Conservation (phyloP, 805 yeast species). For the Priceomyces melissophilus region DNA sequence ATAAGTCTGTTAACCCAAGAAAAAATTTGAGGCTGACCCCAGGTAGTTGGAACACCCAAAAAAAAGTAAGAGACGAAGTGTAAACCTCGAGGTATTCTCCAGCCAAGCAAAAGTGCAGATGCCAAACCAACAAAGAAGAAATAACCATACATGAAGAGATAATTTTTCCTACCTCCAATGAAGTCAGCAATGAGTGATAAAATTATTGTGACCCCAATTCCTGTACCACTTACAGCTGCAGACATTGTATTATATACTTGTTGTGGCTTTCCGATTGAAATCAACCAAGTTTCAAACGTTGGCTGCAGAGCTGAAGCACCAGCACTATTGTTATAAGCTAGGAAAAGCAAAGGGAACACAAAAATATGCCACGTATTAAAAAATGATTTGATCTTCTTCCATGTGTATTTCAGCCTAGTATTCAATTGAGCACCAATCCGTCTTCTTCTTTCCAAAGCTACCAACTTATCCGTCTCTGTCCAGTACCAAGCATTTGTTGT, state of each 20-base stretch:
- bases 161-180: conserved; percentile 27
- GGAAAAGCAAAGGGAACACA: conserved; percentile 40
- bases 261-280: conserved; percentile 20
- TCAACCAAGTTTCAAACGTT: conserved; percentile 36
- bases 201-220: conserved; percentile 21
- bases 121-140: conserved; percentile 41
- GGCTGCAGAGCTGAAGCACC: conserved; percentile 30
- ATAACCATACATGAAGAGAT: conserved; percentile 35
- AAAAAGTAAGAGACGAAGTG: conserved; percentile 52
- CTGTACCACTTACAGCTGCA: conserved; percentile 23
- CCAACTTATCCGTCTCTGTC: conserved; percentile 29
- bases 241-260: conserved; percentile 33
- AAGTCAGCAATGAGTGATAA: conserved; percentile 29
- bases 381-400: conserved; percentile 35
- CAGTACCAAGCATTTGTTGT: conserved; percentile 33
- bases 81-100: conserved; percentile 47
- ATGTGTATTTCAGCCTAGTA: conserved; percentile 38
- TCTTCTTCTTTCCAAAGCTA: conserved; percentile 47
- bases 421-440: conserved; percentile 41
- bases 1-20: conserved; percentile 54
- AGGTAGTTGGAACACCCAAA: conserved; percentile 44
- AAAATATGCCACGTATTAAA: conserved; percentile 49
- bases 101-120: conserved; percentile 40
- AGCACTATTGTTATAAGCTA: conserved; percentile 34
- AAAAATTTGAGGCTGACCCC: conserved; percentile 56